phyloP scores from a whole-genome alignment of 495 filamentous ascomycete species.

The Xylaria longipes region DNA sequence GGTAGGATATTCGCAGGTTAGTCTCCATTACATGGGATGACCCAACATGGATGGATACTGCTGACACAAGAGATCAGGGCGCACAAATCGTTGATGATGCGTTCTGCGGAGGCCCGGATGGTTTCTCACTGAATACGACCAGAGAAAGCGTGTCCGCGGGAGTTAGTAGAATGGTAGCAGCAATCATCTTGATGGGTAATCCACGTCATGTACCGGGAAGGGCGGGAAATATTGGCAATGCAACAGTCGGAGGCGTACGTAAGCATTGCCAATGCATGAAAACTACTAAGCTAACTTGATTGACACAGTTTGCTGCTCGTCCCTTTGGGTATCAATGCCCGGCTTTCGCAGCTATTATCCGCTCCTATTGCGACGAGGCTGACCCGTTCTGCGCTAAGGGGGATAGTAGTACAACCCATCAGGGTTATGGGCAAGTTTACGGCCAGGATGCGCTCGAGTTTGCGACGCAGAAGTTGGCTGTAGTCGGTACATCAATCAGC shows the following conservation, averaged over 20 bases:
- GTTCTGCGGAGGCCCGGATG: constrained; percentile 64
- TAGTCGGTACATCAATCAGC: background rate
- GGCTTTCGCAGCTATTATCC: constrained; percentile 55
- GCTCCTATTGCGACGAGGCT: constrained; percentile 64
- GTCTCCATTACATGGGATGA: background rate
- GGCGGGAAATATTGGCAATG: constrained; percentile 64
- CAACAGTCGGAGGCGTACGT: constrained; percentile 60
- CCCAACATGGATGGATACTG: background rate
- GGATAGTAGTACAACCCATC: constrained; percentile 57
- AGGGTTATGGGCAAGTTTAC: constrained; percentile 64
- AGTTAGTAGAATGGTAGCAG: constrained; percentile 58
- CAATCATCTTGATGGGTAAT: constrained; percentile 66
- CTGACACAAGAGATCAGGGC: constrained; percentile 45
- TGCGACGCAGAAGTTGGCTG: constrained; percentile 52
- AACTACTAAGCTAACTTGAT: constrained; percentile 4
- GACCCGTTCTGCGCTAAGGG: constrained; percentile 70
- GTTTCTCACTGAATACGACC: constrained; percentile 54
- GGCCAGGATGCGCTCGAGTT: constrained; percentile 60
- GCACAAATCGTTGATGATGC: constrained; percentile 67
- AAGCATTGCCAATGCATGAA: background rate
- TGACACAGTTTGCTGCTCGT: constrained; percentile 59
- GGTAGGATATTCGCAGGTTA: constrained; percentile 65
- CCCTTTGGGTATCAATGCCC: constrained; percentile 60
- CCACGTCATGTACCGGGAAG: constrained; percentile 59
- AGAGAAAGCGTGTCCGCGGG: constrained; percentile 52